Base-by-base conservation (phyloP, 2,329 filamentous ascomycete species). In the Monosporascus sp. region DNA sequence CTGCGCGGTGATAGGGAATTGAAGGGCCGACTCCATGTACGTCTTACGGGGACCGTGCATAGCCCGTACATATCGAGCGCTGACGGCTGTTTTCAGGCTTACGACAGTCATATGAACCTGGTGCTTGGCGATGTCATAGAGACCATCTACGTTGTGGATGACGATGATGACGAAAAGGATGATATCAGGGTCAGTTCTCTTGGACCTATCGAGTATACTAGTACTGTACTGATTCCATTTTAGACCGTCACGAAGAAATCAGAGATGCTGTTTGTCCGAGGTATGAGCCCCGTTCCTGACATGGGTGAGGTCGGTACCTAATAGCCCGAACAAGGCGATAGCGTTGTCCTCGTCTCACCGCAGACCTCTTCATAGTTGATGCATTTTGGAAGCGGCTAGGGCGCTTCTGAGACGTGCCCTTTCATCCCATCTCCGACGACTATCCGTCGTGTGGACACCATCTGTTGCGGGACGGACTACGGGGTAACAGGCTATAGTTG, bases 181-280 rank as follows among this genome's bases (percentile, higher is more conserved):
- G 83, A 83, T 27, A 78, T 90, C 64, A 89, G 85, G 78, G 89
- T 92, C n/a, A 36, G 22, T 34, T 31, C 41, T 34, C 31, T 34
- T 34, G 31, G 31, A 5, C 11, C 31, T 7, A 25, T 17, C 17
- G 8, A 25, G 17, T 36, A 15, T 51, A 36, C 49, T 58, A 18
- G 55, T 50, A 18, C 39, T 8, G 18, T 48, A 5, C 46, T 48
- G 36, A 51, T 5, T 27, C 50, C 49, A n/a, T 27, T 46, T 15
- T 58, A 96, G 89, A 96, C 92, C 15, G 84, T 94, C 57, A 96
- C 93, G 75, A 96, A 96, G 74, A 95, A 97, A 72, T 95, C 91
- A 44, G 94, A 97, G 70, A 99, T 99, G 94, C 76, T 99, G 20
- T 99, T 99, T 70, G 93, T 99, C 54, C 81, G 94, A 89, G 93